Conservation (phyloP, 2,329 filamentous ascomycete genomes). For the Sporothrix euskadiensis region DNA sequence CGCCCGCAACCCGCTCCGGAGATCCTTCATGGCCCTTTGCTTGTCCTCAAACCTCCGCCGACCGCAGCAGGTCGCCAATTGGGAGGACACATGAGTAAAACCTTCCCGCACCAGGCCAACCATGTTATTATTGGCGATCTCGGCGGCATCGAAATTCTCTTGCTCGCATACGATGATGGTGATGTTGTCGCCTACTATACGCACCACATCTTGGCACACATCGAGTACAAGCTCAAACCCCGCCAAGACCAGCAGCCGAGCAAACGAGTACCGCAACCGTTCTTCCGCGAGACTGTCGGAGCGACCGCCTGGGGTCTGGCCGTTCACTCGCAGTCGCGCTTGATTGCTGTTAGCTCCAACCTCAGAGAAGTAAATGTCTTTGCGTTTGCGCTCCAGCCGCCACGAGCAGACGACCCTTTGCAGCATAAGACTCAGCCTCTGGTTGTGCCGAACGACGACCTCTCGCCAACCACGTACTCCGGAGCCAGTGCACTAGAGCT, state of each 20-base stretch:
- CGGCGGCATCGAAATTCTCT: slow-evolving; percentile 67
- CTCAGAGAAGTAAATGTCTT: slow-evolving; percentile 57
- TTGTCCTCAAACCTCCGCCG: slow-evolving; percentile 51
- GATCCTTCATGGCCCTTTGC: slow-evolving; percentile 52
- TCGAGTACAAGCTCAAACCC: slow-evolving; percentile 38
- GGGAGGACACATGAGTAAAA: slow-evolving; percentile 55
- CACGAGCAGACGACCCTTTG: slow-evolving; percentile 30
- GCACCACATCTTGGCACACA: slow-evolving; percentile 49
- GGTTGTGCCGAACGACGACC: slow-evolving; percentile 23
- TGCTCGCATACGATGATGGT: slow-evolving; percentile 71
- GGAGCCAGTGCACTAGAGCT: slow-evolving; percentile 33
- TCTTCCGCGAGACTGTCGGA: slow-evolving; percentile 76
- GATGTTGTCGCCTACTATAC: slow-evolving; percentile 73
- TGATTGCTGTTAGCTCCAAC: slow-evolving; percentile 87
- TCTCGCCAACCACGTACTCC: slow-evolving; percentile 33
- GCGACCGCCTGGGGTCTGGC: slow-evolving; percentile 86
- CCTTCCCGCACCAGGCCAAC: slow-evolving; percentile 64
- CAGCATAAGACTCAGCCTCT: slow-evolving; percentile 28
- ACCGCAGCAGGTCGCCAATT: slow-evolving; percentile 45
- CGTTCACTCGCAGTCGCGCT: slow-evolving; percentile 74
- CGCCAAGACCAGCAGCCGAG: not conserved
- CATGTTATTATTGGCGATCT: slow-evolving; percentile 68
- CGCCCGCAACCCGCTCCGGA: slow-evolving; percentile 52
- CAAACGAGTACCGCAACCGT: slow-evolving; percentile 41
- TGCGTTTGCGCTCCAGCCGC: slow-evolving; percentile 44